Evolutionary conservation across 1,139 yeast genomes (phyloP).

Genomic region (Candida buenavistaensis): DNA sequence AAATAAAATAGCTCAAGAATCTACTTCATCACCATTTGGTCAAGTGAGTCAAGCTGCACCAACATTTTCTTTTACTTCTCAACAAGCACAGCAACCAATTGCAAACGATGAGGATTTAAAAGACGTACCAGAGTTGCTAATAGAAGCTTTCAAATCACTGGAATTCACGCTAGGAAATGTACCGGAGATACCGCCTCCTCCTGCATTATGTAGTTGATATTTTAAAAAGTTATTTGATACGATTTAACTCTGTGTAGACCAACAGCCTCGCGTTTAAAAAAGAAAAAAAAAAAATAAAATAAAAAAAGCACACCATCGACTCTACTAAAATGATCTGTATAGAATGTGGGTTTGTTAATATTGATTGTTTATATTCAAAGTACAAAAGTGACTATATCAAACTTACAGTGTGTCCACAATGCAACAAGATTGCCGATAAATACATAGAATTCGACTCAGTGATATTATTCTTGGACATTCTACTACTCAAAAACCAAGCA

Average conservation of each 20-base stretch:
- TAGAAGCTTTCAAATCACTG: constrained; percentile 51
- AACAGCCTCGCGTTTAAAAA: too few relatives aligned
- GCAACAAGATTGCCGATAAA: constrained; percentile 79
- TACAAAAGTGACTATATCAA: constrained; percentile 81
- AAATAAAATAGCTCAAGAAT: constrained; percentile 1
- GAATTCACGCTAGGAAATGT: constrained; percentile 63
- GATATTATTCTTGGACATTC: constrained; percentile 75
- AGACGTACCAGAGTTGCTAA: constrained; percentile 37
- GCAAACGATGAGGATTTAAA: constrained; percentile 18
- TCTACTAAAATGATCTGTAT: constrained; percentile 71
- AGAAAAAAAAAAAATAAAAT: neutral
- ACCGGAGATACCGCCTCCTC: constrained; percentile 83
- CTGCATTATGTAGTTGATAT: constrained; percentile 16
- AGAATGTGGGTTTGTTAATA: constrained; percentile 68
- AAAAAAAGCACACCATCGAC: constrained; percentile 2
- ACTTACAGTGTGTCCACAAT: constrained; percentile 72
- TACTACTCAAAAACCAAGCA: constrained; percentile 84
- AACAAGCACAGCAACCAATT: neutral
- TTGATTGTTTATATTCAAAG: constrained; percentile 62
- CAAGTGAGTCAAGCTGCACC: constrained; percentile 4
- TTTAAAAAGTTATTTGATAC: too few relatives aligned
- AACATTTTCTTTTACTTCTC: constrained; percentile 5
- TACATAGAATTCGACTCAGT: constrained; percentile 91
- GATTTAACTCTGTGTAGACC: too few relatives aligned
- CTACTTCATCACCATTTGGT: neutral